Evolutionary conservation across 2,329 filamentous ascomycete species (phyloP), one percentile per base, ranked within the genome.

Genomic region (Paraconiothyrium brasiliense): DNA sequence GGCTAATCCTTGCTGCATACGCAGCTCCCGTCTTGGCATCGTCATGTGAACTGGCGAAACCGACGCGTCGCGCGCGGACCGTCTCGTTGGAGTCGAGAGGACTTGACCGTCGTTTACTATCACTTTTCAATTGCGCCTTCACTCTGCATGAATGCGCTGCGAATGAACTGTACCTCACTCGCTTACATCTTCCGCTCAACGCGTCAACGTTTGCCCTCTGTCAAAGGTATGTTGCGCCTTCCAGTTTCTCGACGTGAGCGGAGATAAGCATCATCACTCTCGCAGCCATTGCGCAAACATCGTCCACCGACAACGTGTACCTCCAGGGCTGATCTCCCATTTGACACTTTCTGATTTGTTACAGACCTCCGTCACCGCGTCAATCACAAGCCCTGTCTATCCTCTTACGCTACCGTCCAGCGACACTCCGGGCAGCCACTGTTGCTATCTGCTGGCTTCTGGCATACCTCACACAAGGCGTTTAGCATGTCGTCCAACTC

Each of bases 381-480:
- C 47, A 1, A 16, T 16, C 27, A 20, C 20, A 50, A 34, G 4
- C 27, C 27, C 27, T 16, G n/a, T 24, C 7, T 10, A 1, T 27
- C 46, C 4, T 27, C 8, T 27, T 34, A 10, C 39, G 9, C 22
- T n/a, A 22, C 32, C 13, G 22, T 43, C 27, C 50, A 22, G 11
- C 22, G 20, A 30, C 22, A 54, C 7, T 22, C 10, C 20, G n/a
- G 43, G 11, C 43, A 20, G 1, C 32, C 32, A 16, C 16, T 51
- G 11, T 20, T 20, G 8, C 20, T 20, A n/a, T 14, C 27, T 39
- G 35, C 20, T 24, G 13, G 5, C 6, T 20, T 46, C 54, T 27
- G 37, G 10, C 20, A 27, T 30, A 74, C 72, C 71, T 67, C 68
- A n/a, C 63, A 62, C 44, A 70, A 67, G 14, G 13, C 58, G 14